Conservation (phyloP, 2,329 filamentous ascomycete genomes). For the Fusarium buharicum region DNA sequence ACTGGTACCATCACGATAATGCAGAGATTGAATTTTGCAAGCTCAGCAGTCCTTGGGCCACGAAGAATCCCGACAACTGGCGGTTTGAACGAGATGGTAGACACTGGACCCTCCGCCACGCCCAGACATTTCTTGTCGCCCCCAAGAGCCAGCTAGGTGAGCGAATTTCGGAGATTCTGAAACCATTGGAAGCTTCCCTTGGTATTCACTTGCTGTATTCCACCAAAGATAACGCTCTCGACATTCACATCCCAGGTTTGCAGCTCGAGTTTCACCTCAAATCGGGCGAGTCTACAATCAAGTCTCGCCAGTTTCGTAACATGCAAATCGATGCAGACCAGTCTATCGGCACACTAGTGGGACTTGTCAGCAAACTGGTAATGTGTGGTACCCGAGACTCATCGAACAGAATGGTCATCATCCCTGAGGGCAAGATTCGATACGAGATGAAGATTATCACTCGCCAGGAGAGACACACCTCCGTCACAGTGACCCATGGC, state of each 20-base stretch:
- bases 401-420: slow-evolving; percentile 50
- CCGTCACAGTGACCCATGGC: slow-evolving; percentile 49
- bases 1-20: slow-evolving; percentile 57
- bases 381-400: slow-evolving; percentile 44
- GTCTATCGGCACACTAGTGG: slow-evolving; percentile 24
- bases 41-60: slow-evolving; percentile 41
- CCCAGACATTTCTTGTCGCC: background rate
- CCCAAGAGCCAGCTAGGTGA: slow-evolving; percentile 5
- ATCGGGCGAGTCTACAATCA: background rate
- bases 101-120: slow-evolving; percentile 9
- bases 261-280: slow-evolving; percentile 19
- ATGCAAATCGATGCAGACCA: slow-evolving; percentile 32
- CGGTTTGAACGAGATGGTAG: slow-evolving; percentile 30
- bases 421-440: slow-evolving; percentile 49
- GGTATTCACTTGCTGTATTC: slow-evolving; percentile 18
- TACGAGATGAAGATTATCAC: background rate
- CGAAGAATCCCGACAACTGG: slow-evolving; percentile 35
- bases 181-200: slow-evolving; percentile 11
- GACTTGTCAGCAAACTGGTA: slow-evolving; percentile 54
- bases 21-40: slow-evolving; percentile 50
- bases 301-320: slow-evolving; percentile 27
- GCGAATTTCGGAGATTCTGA: background rate
- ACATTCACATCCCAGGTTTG: slow-evolving; percentile 39
- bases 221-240: background rate
- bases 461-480: slow-evolving; percentile 44